Conservation (phyloP, 257 asterid genomes). For the Penstemon newberryi region DNA sequence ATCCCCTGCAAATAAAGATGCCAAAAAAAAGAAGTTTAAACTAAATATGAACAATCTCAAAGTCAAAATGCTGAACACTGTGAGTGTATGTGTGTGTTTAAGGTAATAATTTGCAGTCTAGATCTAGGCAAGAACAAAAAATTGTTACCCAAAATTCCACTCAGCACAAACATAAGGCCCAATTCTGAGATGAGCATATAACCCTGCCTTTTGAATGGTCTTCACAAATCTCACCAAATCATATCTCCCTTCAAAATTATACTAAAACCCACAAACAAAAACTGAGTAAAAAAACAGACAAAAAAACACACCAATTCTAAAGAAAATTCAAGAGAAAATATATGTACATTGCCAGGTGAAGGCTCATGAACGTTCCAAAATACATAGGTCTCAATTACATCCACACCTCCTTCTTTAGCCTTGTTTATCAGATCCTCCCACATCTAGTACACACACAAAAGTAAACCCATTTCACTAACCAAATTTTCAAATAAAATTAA, state of each 20-base stretch:
- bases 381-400: constrained; percentile 82
- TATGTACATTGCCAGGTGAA: constrained; percentile 62
- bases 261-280: constrained; percentile 47
- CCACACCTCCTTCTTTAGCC: constrained; percentile 88
- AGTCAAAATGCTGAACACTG: no score
- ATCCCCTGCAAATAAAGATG: constrained; percentile 52
- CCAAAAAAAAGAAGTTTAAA: neutral
- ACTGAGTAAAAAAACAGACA: neutral
- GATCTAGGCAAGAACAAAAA: constrained; percentile 29
- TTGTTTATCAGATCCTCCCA: constrained; percentile 83
- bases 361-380: constrained; percentile 94
- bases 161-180: constrained; percentile 96
- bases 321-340: constrained; percentile 20
- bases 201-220: constrained; percentile 76
- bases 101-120: constrained; percentile 6
- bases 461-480: constrained; percentile 2
- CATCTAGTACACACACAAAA: constrained; percentile 50
- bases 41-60: neutral
- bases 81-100: neutral
- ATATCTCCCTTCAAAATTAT: constrained; percentile 79
- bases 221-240: constrained; percentile 80
- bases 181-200: constrained; percentile 74
- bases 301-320: neutral
- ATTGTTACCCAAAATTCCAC: constrained; percentile 84
- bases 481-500: no score